phyloP scores from a whole-genome alignment of 805 yeast species.

The Cyberlindnera mrakii region DNA sequence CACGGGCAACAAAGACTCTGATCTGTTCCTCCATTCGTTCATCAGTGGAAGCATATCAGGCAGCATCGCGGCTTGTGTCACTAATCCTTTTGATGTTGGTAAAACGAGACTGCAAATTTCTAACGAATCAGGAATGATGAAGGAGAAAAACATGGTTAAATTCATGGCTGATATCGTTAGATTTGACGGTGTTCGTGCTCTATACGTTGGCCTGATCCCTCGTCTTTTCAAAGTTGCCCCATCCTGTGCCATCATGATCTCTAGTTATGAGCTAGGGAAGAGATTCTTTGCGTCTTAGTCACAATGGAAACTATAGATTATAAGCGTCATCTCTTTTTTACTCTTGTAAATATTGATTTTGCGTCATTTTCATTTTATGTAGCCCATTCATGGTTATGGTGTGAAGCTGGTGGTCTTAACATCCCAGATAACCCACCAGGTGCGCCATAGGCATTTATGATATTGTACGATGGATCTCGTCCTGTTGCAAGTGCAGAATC shows the following conservation, averaged over 20 bases:
- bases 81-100: conserved; percentile 97
- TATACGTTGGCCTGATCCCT: conserved; percentile 85
- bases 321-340: not conserved
- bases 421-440: conserved; percentile 7
- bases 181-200: conserved; percentile 73
- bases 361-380: not conserved
- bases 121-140: conserved; percentile 12
- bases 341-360: not conserved
- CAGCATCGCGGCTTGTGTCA: conserved; percentile 72
- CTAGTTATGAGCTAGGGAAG: conserved; percentile 88
- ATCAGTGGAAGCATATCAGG: conserved; percentile 83
- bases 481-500: not conserved
- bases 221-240: conserved; percentile 91
- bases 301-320: not conserved
- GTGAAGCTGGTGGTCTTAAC: conserved; percentile 9
- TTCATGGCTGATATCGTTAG: conserved; percentile 57
- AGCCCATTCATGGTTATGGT: conserved; percentile 17
- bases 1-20: conserved; percentile 23
- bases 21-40: conserved; percentile 58
- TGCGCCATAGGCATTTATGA: conserved; percentile 19
- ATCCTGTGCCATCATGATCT: conserved; percentile 96
- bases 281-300: conserved; percentile 33
- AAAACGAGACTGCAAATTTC: conserved; percentile 85
- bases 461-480: conserved; percentile 3
- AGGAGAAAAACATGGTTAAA: conserved; percentile 54